Evolutionary conservation across 306 rosid species (phyloP).

Genomic region (Notholithocarpus densiflorus): DNA sequence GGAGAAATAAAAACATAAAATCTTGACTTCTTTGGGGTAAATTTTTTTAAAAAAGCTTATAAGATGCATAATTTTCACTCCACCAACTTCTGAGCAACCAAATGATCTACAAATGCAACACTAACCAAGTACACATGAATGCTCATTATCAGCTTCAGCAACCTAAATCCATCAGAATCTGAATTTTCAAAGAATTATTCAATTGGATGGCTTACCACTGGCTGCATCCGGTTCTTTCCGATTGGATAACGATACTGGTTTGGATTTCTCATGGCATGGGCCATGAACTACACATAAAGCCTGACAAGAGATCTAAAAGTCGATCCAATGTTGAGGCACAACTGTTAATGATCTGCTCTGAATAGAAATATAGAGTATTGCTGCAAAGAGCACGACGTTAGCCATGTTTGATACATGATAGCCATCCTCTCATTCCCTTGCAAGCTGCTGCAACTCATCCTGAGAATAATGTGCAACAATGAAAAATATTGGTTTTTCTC

Average conservation of each 20-base stretch:
- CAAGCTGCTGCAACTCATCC: conserved; percentile 69
- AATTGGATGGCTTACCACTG: conserved; percentile 50
- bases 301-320: conserved; percentile 80
- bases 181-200: neutral
- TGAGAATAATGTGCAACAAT: conserved; percentile 19
- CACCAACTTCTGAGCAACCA: no score
- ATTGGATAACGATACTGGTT: conserved; percentile 72
- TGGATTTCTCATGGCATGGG: conserved; percentile 64
- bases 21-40: no score
- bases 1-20: neutral
- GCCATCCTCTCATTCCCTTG: conserved; percentile 63
- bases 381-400: conserved; percentile 59
- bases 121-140: neutral
- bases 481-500: neutral
- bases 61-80: no score
- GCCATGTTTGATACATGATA: conserved; percentile 49
- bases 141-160: no score
- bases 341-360: conserved; percentile 70
- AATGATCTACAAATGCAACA: no score
- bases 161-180: neutral
- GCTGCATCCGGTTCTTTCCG: conserved; percentile 89
- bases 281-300: conserved; percentile 85
- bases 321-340: conserved; percentile 86
- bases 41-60: neutral
- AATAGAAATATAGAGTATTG: conserved; percentile 65